A percentile compares a stretch with the other conserved stretches of the same genome.
These are phyloP conservation scores for Brassica nigra DNA, from an alignment of 345 rosid genomes.

Conservation along the genomic window DNA sequence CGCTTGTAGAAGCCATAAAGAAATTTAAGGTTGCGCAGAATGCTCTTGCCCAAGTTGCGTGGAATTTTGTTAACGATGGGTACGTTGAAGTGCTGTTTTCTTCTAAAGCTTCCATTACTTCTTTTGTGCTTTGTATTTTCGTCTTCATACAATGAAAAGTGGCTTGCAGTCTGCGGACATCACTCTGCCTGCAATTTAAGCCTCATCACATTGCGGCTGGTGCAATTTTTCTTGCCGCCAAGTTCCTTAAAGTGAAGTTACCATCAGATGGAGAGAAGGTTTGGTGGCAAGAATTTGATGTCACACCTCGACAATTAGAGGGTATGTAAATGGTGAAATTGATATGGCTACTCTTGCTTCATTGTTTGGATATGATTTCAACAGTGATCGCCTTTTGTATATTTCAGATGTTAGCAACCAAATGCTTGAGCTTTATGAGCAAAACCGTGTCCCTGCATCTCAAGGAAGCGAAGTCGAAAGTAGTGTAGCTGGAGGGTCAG, in stretches of 20 bases:
- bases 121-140: slow-evolving; percentile 52
- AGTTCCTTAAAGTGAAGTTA: slow-evolving; percentile 97
- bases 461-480: slow-evolving; percentile 88
- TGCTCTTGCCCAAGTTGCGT: slow-evolving; percentile 98
- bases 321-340: slow-evolving; percentile 53
- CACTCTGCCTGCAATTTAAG: slow-evolving; percentile 99
- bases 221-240: slow-evolving; percentile 90
- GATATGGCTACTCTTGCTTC: slow-evolving; percentile 1
- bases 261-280: slow-evolving; percentile 97
- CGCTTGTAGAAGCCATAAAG: slow-evolving; percentile 96
- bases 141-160: slow-evolving; percentile 58
- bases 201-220: slow-evolving; percentile 99
- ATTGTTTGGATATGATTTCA: slow-evolving; percentile 7
- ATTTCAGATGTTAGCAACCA: slow-evolving; percentile 88
- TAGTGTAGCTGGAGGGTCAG: slow-evolving; percentile 63
- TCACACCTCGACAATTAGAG: slow-evolving; percentile 93
- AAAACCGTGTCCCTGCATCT: slow-evolving; percentile 71
- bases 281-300: slow-evolving; percentile 99
- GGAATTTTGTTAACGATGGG: slow-evolving; percentile 99
- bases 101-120: slow-evolving; percentile 42
- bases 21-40: slow-evolving; percentile 96
- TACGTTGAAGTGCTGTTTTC: slow-evolving; percentile 50
- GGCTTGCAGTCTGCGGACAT: slow-evolving; percentile 98
- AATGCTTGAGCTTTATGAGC: slow-evolving; percentile 92
- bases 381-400: slow-evolving; percentile 7